These are phyloP conservation scores for Eucalyptus leucophloia DNA, from an alignment of 345 rosid species.

Conservation along the genomic window DNA sequence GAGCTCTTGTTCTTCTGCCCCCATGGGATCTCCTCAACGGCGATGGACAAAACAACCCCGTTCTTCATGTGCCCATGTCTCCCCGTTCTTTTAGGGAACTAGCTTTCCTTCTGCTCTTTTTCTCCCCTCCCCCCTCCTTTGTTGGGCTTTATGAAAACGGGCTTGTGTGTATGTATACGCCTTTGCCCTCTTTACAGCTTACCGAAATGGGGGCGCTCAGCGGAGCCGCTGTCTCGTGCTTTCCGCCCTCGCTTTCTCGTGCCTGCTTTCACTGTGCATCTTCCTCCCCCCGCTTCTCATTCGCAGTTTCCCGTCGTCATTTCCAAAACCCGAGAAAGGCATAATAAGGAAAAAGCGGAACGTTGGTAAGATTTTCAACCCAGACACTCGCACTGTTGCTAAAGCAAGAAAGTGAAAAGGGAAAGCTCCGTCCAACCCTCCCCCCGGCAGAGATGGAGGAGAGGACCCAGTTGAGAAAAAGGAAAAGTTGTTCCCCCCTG, in stretches of 20 bases:
- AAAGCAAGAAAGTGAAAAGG: constrained; percentile 6
- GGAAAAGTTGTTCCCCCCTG: background rate
- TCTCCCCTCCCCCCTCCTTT: background rate
- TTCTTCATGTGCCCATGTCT: background rate
- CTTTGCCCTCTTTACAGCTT: background rate
- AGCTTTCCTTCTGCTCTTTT: background rate
- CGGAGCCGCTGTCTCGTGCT: constrained; percentile 1
- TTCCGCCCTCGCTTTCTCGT: background rate
- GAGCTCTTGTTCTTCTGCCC: background rate
- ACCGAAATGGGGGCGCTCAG: background rate
- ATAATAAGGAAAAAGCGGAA: constrained; percentile 4
- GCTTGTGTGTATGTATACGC: background rate
- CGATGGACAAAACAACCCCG: background rate
- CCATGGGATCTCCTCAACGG: background rate
- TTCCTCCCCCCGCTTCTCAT: background rate
- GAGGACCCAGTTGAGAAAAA: background rate
- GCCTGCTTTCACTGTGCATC: background rate
- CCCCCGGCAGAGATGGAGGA: background rate
- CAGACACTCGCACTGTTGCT: background rate
- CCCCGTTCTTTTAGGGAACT: background rate
- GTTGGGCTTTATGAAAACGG: background rate
- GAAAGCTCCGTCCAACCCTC: background rate
- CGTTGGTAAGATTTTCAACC: constrained; percentile 23
- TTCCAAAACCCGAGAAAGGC: constrained; percentile 9
- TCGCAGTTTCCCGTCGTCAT: background rate